Percentiles rank a stretch among this genome's conserved stretches.
phyloP scores from a whole-genome alignment of 116 monocot species.

The Zostera marina region DNA sequence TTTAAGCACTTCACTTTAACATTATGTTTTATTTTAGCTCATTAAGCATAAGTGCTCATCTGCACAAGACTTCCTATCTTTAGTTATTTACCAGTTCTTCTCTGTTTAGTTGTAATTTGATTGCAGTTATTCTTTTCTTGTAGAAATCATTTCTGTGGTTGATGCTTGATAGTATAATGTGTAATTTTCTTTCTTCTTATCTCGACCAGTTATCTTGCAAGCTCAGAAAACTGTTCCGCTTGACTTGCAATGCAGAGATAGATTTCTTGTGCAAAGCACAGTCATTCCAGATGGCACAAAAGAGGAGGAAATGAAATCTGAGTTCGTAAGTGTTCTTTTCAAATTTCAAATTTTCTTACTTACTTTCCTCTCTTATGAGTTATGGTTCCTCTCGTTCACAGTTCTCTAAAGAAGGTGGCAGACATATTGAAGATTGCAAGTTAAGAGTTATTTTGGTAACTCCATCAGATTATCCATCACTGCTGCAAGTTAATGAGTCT shows the following conservation, averaged over 20 bases:
- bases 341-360: conserved; percentile 7
- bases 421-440: conserved; percentile 64
- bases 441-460: conserved; percentile 63
- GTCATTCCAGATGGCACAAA: conserved; percentile 69
- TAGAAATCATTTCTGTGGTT: not conserved
- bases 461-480: conserved; percentile 43
- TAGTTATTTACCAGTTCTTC: not conserved
- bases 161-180: too few species aligned
- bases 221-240: conserved; percentile 44
- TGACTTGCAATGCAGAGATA: conserved; percentile 93
- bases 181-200: not conserved
- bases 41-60: too few species aligned
- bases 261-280: conserved; percentile 80
- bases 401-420: conserved; percentile 78
- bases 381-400: conserved; percentile 14
- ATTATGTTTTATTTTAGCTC: not conserved
- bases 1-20: not conserved
- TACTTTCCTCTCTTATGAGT: not conserved
- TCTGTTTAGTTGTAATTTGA: not conserved
- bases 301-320: conserved; percentile 56
- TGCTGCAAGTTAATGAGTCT: conserved; percentile 44
- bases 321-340: conserved; percentile 31
- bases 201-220: conserved; percentile 76
- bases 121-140: not conserved
- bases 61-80: not conserved